Evolutionary conservation across 805 yeast species (phyloP).

Genomic region (Saccharomycopsis synnaedendra): DNA sequence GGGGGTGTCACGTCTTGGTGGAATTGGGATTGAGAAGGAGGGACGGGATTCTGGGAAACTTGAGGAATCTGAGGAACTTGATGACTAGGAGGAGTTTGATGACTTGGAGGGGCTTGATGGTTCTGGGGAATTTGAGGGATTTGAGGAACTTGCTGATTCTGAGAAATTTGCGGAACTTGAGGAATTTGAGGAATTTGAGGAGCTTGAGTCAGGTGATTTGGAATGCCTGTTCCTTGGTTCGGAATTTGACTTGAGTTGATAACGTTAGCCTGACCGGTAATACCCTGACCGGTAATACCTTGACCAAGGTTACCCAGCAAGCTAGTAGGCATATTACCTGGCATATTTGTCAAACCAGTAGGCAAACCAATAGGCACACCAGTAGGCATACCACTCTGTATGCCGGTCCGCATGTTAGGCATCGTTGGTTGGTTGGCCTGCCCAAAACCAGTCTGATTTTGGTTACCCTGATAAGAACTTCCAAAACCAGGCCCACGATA

Average conservation of each 20-base stretch:
- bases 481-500: constrained; percentile 14
- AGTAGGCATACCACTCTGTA: neutral
- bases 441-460: no score
- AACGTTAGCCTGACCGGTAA: no score
- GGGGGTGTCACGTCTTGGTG: neutral
- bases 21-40: neutral
- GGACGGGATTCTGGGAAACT: neutral
- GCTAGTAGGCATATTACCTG: no score
- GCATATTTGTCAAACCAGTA: no score
- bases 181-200: no score
- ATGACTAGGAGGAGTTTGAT: constrained; percentile 17
- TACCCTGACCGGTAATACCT: no score
- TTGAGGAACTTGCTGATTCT: no score
- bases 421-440: neutral
- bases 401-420: neutral
- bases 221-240: no score
- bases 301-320: no score
- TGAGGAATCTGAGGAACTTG: constrained; percentile 17
- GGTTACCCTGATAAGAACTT: neutral
- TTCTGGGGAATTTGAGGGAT: constrained; percentile 2
- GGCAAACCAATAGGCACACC: neutral
- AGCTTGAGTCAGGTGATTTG: no score
- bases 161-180: no score
- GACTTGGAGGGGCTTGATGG: constrained; percentile 20
- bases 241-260: no score